Evolutionary conservation across 495 filamentous ascomycete species (phyloP).

Genomic region (Alectoria sarmentosa): DNA sequence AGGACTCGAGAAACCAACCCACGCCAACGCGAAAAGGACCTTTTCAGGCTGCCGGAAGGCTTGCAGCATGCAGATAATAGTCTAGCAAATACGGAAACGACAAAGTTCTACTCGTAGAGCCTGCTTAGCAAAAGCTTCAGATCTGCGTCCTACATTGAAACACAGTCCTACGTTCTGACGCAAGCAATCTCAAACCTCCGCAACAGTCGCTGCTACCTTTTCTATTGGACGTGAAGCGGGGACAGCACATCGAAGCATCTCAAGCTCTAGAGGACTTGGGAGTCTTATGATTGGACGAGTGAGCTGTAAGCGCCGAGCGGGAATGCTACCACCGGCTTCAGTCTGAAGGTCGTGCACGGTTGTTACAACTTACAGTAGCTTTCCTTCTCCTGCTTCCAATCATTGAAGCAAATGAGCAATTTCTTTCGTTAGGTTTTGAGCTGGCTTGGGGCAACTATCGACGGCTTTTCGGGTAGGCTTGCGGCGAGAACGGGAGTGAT

Average conservation of each 20-base stretch:
- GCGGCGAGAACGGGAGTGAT: neutral
- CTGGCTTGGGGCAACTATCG: neutral
- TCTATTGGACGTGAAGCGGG: slow-evolving; percentile 9
- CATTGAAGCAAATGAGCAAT: neutral
- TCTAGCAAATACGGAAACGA: neutral
- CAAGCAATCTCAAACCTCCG: slow-evolving; percentile 11
- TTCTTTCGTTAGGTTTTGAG: neutral
- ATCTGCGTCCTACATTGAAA: slow-evolving; percentile 7
- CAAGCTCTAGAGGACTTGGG: neutral
- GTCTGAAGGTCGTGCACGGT: neutral
- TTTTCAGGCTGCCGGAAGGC: slow-evolving; percentile 9
- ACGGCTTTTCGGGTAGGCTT: slow-evolving; percentile 7
- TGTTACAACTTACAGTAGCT: too few relatives aligned
- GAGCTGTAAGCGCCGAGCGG: slow-evolving; percentile 5
- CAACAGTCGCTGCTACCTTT: slow-evolving; percentile 6
- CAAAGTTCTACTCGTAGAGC: neutral
- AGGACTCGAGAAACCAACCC: slow-evolving; percentile 4
- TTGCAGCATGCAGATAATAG: slow-evolving; percentile 10
- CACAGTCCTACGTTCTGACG: slow-evolving; percentile 9
- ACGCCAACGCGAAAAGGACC: slow-evolving; percentile 2
- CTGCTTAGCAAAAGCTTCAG: neutral
- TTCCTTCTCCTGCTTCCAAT: neutral
- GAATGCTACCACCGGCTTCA: neutral
- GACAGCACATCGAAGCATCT: slow-evolving; percentile 11
- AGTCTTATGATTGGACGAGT: neutral